Evolutionary conservation across 1,139 yeast species (phyloP).

Genomic region (Magnusiomyces suaveolens): DNA sequence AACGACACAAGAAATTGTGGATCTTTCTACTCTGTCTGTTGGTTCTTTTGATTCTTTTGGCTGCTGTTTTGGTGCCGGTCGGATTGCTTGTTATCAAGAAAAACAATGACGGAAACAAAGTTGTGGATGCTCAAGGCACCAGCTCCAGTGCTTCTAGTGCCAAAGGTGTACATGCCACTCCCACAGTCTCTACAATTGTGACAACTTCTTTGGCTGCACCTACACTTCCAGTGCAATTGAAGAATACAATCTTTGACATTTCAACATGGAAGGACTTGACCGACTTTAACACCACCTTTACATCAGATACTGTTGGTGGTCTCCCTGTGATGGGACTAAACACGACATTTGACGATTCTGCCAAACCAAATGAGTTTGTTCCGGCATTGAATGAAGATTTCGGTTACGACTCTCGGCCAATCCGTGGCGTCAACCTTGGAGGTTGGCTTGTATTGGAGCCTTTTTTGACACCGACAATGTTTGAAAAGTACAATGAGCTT

Average conservation of each 20-base stretch:
- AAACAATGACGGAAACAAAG: neutral
- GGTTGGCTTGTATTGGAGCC: conserved; percentile 86
- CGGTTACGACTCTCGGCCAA: conserved; percentile 43
- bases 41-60: conserved; percentile 19
- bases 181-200: neutral
- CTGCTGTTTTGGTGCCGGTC: conserved; percentile 28
- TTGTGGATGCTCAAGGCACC: no score
- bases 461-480: conserved; percentile 75
- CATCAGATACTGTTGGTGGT: conserved; percentile 31
- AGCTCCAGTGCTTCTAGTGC: no score
- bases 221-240: conserved; percentile 18
- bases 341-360: conserved; percentile 24
- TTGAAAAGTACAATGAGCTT: conserved; percentile 41
- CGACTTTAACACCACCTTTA: conserved; percentile 33
- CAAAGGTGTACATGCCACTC: no score
- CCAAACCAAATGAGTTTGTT: neutral
- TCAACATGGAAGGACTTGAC: conserved; percentile 30
- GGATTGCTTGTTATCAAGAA: conserved; percentile 25
- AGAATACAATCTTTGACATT: conserved; percentile 27
- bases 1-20: no score
- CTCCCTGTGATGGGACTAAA: conserved; percentile 32
- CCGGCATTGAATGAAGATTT: conserved; percentile 17
- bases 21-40: no score
- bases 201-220: neutral
- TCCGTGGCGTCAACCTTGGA: conserved; percentile 77